These are phyloP conservation scores for Niveomyces coronatus DNA, from an alignment of 2,329 filamentous ascomycete species.

Conservation along the genomic window DNA sequence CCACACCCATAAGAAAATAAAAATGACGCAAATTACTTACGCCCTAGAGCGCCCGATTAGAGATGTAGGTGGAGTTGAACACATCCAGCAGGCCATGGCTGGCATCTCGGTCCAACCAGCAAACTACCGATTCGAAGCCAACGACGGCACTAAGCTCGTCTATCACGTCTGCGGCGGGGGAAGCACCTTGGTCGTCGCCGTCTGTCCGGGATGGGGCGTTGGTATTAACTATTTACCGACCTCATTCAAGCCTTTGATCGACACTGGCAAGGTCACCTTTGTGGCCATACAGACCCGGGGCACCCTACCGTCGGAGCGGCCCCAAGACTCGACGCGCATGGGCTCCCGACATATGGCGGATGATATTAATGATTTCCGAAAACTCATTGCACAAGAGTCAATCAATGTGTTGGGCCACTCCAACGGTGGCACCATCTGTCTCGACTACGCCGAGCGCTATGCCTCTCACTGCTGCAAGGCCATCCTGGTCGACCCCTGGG, in stretches of 20 bases:
- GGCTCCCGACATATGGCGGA: conserved; percentile 5
- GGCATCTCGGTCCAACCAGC: background rate
- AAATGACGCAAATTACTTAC: background rate
- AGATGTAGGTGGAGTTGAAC: conserved; percentile 1
- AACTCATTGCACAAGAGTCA: background rate
- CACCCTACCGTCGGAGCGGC: conserved; percentile 1
- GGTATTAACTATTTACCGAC: conserved; percentile 8
- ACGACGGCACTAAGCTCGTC: conserved; percentile 2
- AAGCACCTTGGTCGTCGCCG: conserved; percentile 1
- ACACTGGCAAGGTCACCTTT: background rate
- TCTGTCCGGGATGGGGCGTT: conserved; percentile 3
- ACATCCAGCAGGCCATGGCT: conserved; percentile 1
- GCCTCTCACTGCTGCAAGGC: background rate
- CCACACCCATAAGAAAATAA: no score
- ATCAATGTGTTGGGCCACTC: conserved; percentile 5
- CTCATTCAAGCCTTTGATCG: background rate
- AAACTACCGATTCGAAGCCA: conserved; percentile 4
- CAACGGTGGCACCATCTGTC: conserved; percentile 3
- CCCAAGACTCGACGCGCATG: conserved; percentile 1
- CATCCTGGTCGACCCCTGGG: background rate
- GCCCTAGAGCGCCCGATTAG: conserved; percentile 4
- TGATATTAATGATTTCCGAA: conserved; percentile 1
- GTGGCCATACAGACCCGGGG: conserved; percentile 2
- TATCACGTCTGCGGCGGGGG: conserved; percentile 6
- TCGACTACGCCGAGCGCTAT: conserved; percentile 3